Evolutionary conservation across 129 eudicot genomes (phyloP).

Genomic region (Glebionis coronaria): DNA sequence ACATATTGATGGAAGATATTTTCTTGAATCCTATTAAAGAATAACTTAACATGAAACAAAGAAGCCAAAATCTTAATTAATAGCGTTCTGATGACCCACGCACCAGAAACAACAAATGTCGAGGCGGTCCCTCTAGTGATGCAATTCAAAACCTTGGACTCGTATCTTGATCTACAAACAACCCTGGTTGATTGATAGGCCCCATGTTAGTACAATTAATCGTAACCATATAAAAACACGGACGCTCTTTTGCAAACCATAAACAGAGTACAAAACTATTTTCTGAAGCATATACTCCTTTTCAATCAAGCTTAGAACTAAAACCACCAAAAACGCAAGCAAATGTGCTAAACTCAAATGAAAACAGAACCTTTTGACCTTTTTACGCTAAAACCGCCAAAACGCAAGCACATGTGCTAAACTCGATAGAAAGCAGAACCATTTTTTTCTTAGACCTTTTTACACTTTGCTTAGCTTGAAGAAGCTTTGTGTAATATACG

Average conservation of each 20-base stretch:
- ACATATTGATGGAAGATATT: slow-evolving; percentile 79
- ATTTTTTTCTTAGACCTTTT: slow-evolving; percentile 40
- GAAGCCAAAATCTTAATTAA: slow-evolving; percentile 62
- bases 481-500: slow-evolving; percentile 28
- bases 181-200: slow-evolving; percentile 52
- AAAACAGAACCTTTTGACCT: slow-evolving; percentile 29
- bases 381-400: slow-evolving; percentile 31
- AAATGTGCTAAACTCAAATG: slow-evolving; percentile 46
- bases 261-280: slow-evolving; percentile 70
- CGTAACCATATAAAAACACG: slow-evolving; percentile 73
- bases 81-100: slow-evolving; percentile 70
- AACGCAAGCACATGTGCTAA: slow-evolving; percentile 35
- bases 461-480: slow-evolving; percentile 15
- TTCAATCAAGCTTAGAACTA: slow-evolving; percentile 63
- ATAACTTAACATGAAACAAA: slow-evolving; percentile 56
- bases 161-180: slow-evolving; percentile 39
- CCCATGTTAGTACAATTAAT: slow-evolving; percentile 78
- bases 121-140: slow-evolving; percentile 71
- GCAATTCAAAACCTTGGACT: slow-evolving; percentile 43
- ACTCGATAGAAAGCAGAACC: slow-evolving; percentile 38
- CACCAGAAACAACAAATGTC: slow-evolving; percentile 57
- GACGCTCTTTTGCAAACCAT: slow-evolving; percentile 57
- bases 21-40: slow-evolving; percentile 86
- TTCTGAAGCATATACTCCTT: slow-evolving; percentile 55
- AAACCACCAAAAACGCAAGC: slow-evolving; percentile 30